These are phyloP conservation scores for Eucalyptus pauciflora DNA, from an alignment of 345 rosid genomes.

Conservation along the genomic window DNA sequence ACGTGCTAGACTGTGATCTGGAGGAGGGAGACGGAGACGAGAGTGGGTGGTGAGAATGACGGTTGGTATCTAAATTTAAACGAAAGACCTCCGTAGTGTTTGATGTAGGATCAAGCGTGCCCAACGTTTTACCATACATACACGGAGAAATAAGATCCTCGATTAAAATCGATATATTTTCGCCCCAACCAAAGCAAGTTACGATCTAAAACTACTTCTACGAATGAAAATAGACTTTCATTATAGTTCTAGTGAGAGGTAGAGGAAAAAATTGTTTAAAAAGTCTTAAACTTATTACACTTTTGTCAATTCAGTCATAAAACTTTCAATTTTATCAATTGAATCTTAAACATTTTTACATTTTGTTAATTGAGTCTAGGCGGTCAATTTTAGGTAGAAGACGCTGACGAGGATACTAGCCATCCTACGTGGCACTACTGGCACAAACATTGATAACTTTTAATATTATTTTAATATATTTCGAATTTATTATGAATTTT, in stretches of 20 bases:
- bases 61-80: not conserved
- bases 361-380: too few species aligned
- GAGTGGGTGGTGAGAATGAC: not conserved
- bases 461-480: too few species aligned
- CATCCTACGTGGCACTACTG: rapidly evolving
- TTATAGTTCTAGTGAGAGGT: too few species aligned
- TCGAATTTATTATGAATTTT: too few species aligned
- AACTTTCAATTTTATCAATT: too few species aligned
- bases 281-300: too few species aligned
- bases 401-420: rapidly evolving
- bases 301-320: rapidly evolving
- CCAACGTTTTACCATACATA: not conserved
- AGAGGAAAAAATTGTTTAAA: too few species aligned
- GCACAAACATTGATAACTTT: too few species aligned
- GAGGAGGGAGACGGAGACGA: not conserved
- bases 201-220: not conserved
- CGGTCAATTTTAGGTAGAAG: too few species aligned
- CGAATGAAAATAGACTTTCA: not conserved
- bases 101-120: not conserved
- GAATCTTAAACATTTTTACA: rapidly evolving
- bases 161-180: not conserved
- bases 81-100: not conserved
- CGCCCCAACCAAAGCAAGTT: not conserved
- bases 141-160: not conserved
- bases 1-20: not conserved